Conservation (phyloP, 1,139 yeast genomes). For the Debaryomycetaceae sp. region DNA sequence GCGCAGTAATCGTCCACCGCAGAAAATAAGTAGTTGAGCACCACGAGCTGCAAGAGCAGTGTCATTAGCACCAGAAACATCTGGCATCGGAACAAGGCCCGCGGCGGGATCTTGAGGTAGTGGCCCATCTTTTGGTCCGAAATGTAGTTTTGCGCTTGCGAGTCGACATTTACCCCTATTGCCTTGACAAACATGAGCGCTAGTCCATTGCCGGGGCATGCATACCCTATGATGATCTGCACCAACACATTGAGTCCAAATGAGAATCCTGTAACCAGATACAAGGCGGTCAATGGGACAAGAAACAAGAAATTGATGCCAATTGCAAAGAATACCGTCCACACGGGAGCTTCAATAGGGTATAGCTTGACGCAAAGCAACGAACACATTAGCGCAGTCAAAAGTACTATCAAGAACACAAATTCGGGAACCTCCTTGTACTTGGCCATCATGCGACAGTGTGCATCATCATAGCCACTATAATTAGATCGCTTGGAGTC, state of each 20-base stretch:
- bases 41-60: constrained; percentile 15
- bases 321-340: constrained; percentile 24
- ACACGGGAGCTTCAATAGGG: constrained; percentile 11
- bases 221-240: constrained; percentile 28
- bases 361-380: constrained; percentile 10
- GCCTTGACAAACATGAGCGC: constrained; percentile 28
- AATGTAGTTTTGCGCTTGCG: constrained; percentile 46
- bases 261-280: constrained; percentile 26
- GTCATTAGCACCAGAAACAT: constrained; percentile 17
- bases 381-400: constrained; percentile 7
- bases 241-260: constrained; percentile 30
- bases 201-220: constrained; percentile 28
- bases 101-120: constrained; percentile 23
- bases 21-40: constrained; percentile 19
- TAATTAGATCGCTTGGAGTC: constrained; percentile 4
- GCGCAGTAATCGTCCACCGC: constrained; percentile 17
- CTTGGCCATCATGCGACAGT: constrained; percentile 6
- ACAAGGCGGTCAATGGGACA: constrained; percentile 25
- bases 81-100: constrained; percentile 24
- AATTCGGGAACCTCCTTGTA: constrained; percentile 12
- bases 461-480: constrained; percentile 10
- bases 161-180: constrained; percentile 34
- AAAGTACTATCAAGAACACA: constrained; percentile 6
- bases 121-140: constrained; percentile 27
- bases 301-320: constrained; percentile 24